A percentile compares a stretch with the other conserved stretches of the same genome.
Evolutionary conservation across 257 asterid genomes (phyloP).

Genomic region (Solanum appendiculatum): DNA sequence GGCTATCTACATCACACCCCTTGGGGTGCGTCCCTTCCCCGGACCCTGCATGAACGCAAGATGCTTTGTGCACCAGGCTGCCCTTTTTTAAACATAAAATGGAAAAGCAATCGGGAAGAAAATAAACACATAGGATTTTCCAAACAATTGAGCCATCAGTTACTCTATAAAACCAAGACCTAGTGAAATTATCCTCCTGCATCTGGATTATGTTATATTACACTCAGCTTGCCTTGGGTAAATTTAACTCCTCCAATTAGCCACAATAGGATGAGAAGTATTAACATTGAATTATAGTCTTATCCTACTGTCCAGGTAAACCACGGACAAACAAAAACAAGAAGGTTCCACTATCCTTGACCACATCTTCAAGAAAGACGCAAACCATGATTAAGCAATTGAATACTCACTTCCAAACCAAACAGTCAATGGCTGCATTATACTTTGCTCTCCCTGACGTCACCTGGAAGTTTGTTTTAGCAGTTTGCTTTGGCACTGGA

Average conservation of each 20-base stretch:
- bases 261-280: not conserved
- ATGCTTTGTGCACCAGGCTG: not conserved
- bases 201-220: not conserved
- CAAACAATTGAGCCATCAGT: not conserved
- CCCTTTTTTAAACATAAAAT: not conserved
- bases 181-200: not conserved
- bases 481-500: constrained; percentile 99
- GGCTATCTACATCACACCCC: not conserved
- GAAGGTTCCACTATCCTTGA: not conserved
- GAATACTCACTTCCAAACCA: constrained; percentile 96
- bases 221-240: not conserved
- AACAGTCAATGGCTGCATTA: constrained; percentile 89
- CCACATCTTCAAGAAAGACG: not conserved
- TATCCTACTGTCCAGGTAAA: not conserved
- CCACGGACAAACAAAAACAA: not conserved
- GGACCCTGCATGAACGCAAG: not conserved
- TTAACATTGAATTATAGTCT: not conserved
- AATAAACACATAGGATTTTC: not conserved
- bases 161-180: not conserved
- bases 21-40: not conserved
- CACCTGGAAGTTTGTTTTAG: constrained; percentile 98
- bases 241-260: not conserved
- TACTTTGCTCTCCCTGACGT: constrained; percentile 96
- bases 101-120: not conserved
- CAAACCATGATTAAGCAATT: not conserved